These are phyloP conservation scores for Metschnikowia dekortorum DNA, from an alignment of 805 yeast species.

Conservation along the genomic window DNA sequence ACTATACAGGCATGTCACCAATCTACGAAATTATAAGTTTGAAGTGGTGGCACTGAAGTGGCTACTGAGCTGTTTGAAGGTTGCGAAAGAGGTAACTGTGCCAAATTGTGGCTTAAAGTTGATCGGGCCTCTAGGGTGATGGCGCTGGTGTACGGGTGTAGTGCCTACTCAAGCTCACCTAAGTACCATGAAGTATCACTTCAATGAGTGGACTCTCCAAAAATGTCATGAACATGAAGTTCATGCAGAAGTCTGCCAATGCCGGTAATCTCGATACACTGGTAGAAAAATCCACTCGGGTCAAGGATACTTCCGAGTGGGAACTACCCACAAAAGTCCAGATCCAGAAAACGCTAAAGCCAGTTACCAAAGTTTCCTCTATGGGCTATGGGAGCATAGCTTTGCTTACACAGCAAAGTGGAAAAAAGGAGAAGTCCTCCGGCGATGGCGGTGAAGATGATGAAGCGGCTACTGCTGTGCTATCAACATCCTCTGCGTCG, in stretches of 20 bases:
- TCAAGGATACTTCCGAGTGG: conserved; percentile 54
- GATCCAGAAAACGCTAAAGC: conserved; percentile 23
- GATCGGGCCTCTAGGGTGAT: neutral
- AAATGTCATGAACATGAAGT: conserved; percentile 81
- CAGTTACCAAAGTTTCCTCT: conserved; percentile 22
- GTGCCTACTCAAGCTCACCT: neutral
- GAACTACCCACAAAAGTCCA: conserved; percentile 29
- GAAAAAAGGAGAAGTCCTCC: conserved; percentile 3
- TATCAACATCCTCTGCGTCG: neutral
- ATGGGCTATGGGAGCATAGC: conserved; percentile 41
- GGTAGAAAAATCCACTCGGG: conserved; percentile 30
- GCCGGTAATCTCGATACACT: conserved; percentile 25
- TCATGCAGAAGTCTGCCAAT: conserved; percentile 42
- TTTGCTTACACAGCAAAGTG: conserved; percentile 6
- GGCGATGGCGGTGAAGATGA: neutral
- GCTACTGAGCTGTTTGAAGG: neutral
- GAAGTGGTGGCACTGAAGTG: neutral
- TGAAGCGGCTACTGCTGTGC: neutral
- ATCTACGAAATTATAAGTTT: neutral
- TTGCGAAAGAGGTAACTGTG: neutral
- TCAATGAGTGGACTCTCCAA: conserved; percentile 40
- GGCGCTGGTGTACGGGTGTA: conserved; percentile 1
- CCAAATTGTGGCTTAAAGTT: neutral
- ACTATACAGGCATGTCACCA: neutral
- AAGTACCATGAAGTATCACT: neutral